phyloP scores from a whole-genome alignment of 352 stramenopile genomes.

The Globisporangium recalcitrans region DNA sequence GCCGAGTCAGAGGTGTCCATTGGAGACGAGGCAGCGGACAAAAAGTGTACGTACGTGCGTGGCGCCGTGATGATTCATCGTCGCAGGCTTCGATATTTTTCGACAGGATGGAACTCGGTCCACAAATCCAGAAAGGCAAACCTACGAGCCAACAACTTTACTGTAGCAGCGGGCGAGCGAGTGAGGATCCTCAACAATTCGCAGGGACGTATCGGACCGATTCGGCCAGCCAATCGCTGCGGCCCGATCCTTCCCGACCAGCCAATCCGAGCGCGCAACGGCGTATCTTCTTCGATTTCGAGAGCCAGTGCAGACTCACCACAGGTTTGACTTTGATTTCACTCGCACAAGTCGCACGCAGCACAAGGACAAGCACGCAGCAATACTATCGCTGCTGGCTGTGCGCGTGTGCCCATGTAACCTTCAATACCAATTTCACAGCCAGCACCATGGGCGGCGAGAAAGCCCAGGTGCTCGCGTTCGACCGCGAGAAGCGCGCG shows the following conservation, averaged over 20 bases:
- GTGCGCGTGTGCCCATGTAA: background rate
- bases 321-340: background rate
- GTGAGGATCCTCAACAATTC: background rate
- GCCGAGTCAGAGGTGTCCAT: background rate
- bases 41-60: constrained; percentile 1
- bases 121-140: constrained; percentile 4
- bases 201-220: background rate
- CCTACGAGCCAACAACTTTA: background rate
- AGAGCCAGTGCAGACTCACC: constrained; percentile 8
- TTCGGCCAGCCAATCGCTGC: constrained; percentile 1
- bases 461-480: constrained; percentile 50
- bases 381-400: background rate
- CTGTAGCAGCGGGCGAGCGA: background rate
- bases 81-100: constrained; percentile 14
- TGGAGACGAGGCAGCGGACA: background rate
- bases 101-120: background rate
- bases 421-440: background rate
- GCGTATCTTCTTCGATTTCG: constrained; percentile 15
- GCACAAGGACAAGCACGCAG: background rate
- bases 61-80: background rate
- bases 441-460: constrained; percentile 16
- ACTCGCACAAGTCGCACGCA: background rate
- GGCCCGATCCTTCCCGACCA: background rate
- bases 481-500: constrained; percentile 67
- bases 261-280: constrained; percentile 7